Evolutionary conservation across 768 basidiomycete genomes (phyloP), one percentile per base, ranked within the genome.

Genomic region (Coprinellus aureogranulatus): DNA sequence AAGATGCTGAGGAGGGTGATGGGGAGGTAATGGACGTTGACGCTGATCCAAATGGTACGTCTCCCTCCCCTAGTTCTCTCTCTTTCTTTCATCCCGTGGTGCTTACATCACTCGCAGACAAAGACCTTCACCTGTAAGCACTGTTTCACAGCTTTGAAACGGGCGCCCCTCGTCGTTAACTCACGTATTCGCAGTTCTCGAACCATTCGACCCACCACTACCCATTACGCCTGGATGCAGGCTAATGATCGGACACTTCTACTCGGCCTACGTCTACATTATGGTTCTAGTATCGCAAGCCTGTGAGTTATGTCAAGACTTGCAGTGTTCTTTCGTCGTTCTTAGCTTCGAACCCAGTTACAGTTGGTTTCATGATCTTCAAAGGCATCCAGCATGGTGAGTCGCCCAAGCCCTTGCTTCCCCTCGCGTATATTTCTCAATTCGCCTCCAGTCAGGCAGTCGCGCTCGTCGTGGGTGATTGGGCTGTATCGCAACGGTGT

Each of bases 1-100:
- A 49, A 20, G 48, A 28, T 10, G 50, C 30, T 16, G 31, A 34
- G 2, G 49, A 16, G 16, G 69, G 68, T 61, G 52, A 37, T 18
- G 49, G 27, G 18, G 18, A 37, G 16, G 55, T 45, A 10, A 23
- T 9, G 46, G 23, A 48, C 22, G 22, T 14, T 9, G 46, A 22
- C 10, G 46, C 46, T 18, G 14, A 48, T 14, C 46, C 46, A 9
- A 22, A 23, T 22, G 26, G 26, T 48, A 25, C 42, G 23, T 18
- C 8, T 44, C 55, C 20, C 23, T 25, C 14, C 48, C 55, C 45
- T 75, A 73, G 58, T 46, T 54, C 27, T n/a, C 54, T 23, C 34
- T 28, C 23, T 44, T 39, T 39, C 37, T 18, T 18, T 9, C 37
- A 39, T 39, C 37, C 37, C 37, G 10, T 39, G 10, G 10, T 18